phyloP scores from a whole-genome alignment of 306 rosid genomes.

The Cercis canadensis region DNA sequence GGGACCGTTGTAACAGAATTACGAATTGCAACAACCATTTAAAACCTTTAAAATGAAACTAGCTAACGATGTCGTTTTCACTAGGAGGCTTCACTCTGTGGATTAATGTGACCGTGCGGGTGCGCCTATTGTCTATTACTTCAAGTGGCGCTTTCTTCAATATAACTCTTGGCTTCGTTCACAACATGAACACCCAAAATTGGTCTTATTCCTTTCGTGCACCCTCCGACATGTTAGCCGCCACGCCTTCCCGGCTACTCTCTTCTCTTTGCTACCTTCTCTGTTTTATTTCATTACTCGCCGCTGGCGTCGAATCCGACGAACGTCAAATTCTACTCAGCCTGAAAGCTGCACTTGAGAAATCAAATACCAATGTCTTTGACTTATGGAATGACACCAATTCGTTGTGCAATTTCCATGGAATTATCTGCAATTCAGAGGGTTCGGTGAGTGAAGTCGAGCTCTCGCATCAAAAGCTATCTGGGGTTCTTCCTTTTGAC shows the following conservation, averaged over 20 bases:
- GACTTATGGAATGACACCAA: slow-evolving; percentile 52
- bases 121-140: background rate
- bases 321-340: slow-evolving; percentile 57
- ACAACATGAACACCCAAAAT: background rate
- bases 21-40: slow-evolving; percentile 4
- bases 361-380: slow-evolving; percentile 36
- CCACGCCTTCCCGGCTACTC: slow-evolving; percentile 19
- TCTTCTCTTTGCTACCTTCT: slow-evolving; percentile 28
- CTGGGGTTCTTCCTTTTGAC: slow-evolving; percentile 68
- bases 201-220: background rate
- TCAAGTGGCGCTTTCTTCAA: no score
- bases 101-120: background rate
- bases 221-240: slow-evolving; percentile 50
- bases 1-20: slow-evolving; percentile 48
- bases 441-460: slow-evolving; percentile 57
- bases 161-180: background rate
- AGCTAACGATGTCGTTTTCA: slow-evolving; percentile 29
- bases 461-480: slow-evolving; percentile 49
- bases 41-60: background rate
- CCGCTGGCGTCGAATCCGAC: slow-evolving; percentile 42
- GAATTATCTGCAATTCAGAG: slow-evolving; percentile 57
- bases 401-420: slow-evolving; percentile 54
- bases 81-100: background rate
- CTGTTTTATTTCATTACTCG: slow-evolving; percentile 44
- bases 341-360: slow-evolving; percentile 55